Percentiles rank a stretch among this genome's conserved stretches.
These are phyloP conservation scores for Lecanicillium sp. DNA, from an alignment of 2,329 filamentous ascomycete species.

Conservation along the genomic window DNA sequence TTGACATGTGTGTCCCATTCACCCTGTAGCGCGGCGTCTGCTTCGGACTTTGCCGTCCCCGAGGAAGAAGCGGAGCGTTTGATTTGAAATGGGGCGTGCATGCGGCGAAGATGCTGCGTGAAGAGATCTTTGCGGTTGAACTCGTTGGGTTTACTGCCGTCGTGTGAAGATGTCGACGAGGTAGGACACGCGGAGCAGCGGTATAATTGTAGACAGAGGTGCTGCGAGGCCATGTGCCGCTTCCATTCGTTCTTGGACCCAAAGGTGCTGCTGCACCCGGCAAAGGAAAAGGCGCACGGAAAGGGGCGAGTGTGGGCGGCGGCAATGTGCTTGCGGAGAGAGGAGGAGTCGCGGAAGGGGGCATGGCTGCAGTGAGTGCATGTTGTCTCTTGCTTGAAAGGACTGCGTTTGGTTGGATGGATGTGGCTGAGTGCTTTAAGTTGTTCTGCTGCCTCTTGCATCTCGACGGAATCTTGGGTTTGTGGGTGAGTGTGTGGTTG, in stretches of 20 bases:
- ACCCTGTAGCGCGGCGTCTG: constrained; percentile 30
- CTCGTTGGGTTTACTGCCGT: constrained; percentile 53
- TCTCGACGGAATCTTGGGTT: constrained; percentile 61
- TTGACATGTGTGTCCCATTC: constrained; percentile 60
- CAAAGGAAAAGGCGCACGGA: constrained; percentile 76
- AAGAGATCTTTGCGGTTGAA: constrained; percentile 97
- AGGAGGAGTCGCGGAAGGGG: constrained; percentile 59
- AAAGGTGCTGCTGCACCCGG: constrained; percentile 77
- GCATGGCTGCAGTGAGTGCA: constrained; percentile 55
- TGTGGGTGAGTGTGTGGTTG: too few species aligned
- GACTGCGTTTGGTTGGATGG: constrained; percentile 40
- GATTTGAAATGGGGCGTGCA: constrained; percentile 71
- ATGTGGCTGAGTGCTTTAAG: constrained; percentile 58
- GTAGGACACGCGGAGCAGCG: constrained; percentile 48
- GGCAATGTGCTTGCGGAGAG: constrained; percentile 57
- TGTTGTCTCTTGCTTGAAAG: constrained; percentile 48
- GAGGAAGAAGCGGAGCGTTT: constrained; percentile 48
- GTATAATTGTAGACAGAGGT: constrained; percentile 63
- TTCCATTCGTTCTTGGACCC: constrained; percentile 98
- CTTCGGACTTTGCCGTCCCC: constrained; percentile 35
- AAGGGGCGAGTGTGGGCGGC: constrained; percentile 67
- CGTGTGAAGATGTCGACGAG: constrained; percentile 33
- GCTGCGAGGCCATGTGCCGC: constrained; percentile 83
- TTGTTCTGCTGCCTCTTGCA: constrained; percentile 61
- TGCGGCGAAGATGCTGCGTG: constrained; percentile 85